A percentile compares a stretch with the other conserved stretches of the same genome.
phyloP scores from a whole-genome alignment of 225 moss, liverwort and hornwort genomes.

The Marchantia paleacea region DNA sequence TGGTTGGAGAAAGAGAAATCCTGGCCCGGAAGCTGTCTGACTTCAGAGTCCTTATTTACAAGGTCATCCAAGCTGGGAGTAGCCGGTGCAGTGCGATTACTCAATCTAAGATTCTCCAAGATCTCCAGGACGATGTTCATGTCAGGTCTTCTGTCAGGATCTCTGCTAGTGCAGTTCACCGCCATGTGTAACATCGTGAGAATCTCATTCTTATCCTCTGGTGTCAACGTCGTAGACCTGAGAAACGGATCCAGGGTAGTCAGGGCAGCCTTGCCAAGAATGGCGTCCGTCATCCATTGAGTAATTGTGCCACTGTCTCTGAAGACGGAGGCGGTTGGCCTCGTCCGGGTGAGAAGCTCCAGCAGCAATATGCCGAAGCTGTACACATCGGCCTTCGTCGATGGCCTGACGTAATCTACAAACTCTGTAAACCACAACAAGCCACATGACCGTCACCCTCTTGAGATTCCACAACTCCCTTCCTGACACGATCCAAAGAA shows the following conservation, averaged over 20 bases:
- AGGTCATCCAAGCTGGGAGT: not conserved
- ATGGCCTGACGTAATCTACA: not conserved
- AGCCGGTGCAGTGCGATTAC: too few species aligned
- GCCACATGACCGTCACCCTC: not conserved
- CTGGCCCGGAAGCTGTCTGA: too few species aligned
- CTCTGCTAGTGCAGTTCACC: slow-evolving; percentile 11
- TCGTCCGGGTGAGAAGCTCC: slow-evolving; percentile 6
- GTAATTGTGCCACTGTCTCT: not conserved
- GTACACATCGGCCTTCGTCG: slow-evolving; percentile 18
- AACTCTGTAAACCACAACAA: not conserved
- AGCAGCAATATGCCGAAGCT: slow-evolving; percentile 14
- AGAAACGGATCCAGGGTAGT: slow-evolving; percentile 1
- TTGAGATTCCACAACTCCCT: too few species aligned
- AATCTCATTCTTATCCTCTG: not conserved
- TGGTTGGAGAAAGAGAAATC: too few species aligned
- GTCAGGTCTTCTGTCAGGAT: slow-evolving; percentile 8
- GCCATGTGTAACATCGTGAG: slow-evolving; percentile 15
- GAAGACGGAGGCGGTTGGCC: slow-evolving; percentile 15
- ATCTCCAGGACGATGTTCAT: slow-evolving; percentile 12
- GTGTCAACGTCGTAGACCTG: not conserved
- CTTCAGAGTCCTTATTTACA: not conserved
- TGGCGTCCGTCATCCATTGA: slow-evolving; percentile 8
- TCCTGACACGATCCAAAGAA: too few species aligned
- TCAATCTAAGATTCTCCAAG: not conserved
- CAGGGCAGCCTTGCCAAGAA: not conserved